Percentiles rank a stretch among this genome's conserved stretches.
Conservation (phyloP, 345 rosid genomes). For the Litchi chinensis region DNA sequence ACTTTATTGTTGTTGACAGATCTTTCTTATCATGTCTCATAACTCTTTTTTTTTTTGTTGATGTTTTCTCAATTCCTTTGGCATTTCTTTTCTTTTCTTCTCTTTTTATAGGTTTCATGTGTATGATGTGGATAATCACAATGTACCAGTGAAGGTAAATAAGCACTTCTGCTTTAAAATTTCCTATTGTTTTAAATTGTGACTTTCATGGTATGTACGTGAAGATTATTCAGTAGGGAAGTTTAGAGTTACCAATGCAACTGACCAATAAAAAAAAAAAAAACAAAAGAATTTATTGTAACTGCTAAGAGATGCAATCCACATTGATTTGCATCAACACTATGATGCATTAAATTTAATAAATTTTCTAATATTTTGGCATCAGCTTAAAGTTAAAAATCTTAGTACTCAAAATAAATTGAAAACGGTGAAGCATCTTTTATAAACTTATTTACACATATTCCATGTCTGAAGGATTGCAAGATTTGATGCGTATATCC, state of each 20-base stretch:
- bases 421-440: no score
- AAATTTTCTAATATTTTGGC: background rate
- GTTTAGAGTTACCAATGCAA: background rate
- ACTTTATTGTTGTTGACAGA: background rate
- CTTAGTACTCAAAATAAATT: no score
- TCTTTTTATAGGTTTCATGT: conserved; percentile 56
- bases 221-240: background rate
- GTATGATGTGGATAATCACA: conserved; percentile 81
- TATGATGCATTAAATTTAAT: background rate
- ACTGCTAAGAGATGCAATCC: background rate
- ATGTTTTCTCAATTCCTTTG: conserved; percentile 12
- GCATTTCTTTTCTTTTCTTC: conserved; percentile 3
- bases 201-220: background rate
- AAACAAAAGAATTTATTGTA: background rate
- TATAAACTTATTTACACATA: no score
- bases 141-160: conserved; percentile 69
- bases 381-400: no score
- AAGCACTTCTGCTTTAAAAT: conserved; percentile 9
- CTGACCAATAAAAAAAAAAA: background rate
- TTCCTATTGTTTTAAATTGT: conserved; percentile 5
- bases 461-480: no score
- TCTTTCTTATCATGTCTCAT: background rate
- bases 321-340: background rate
- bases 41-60: background rate
- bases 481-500: no score